phyloP scores from a whole-genome alignment of 805 yeast genomes.

The Scheffersomyces amazonensis region DNA sequence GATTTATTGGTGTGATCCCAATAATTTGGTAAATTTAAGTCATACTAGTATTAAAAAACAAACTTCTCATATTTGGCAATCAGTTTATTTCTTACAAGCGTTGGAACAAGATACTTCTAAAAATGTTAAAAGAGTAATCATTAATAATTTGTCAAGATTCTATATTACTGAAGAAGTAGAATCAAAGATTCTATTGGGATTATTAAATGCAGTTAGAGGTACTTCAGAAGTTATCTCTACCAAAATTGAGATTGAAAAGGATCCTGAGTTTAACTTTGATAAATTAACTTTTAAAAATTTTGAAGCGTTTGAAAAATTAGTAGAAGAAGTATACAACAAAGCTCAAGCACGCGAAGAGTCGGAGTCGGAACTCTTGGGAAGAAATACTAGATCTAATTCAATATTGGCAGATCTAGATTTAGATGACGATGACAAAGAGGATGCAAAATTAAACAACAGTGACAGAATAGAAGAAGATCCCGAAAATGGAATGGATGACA shows the following conservation, averaged over 20 bases:
- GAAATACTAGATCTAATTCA: constrained; percentile 6
- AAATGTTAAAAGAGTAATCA: constrained; percentile 49
- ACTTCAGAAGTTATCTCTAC: constrained; percentile 24
- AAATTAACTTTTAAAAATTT: constrained; percentile 25
- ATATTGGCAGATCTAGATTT: constrained; percentile 4
- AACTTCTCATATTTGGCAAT: constrained; percentile 54
- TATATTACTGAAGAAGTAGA: constrained; percentile 26
- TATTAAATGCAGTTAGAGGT: constrained; percentile 31
- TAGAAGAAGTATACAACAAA: constrained; percentile 19
- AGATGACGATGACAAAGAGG: constrained; percentile 7
- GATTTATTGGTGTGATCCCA: constrained; percentile 83
- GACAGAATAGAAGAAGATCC: constrained; percentile 3
- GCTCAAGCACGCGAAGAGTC: constrained; percentile 20
- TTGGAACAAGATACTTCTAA: constrained; percentile 52
- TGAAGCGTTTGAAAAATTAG: constrained; percentile 25
- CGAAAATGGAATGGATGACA: neutral
- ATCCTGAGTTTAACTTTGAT: constrained; percentile 33
- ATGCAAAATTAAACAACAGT: neutral
- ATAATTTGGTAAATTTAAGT: constrained; percentile 50
- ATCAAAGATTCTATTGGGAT: constrained; percentile 25
- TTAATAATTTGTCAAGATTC: constrained; percentile 50
- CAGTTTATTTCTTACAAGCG: constrained; percentile 50
- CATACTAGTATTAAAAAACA: constrained; percentile 41
- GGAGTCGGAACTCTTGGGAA: constrained; percentile 1
- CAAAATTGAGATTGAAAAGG: constrained; percentile 10